Evolutionary conservation across 2,329 filamentous ascomycete species (phyloP).

Genomic region (Colletotrichum noveboracense): DNA sequence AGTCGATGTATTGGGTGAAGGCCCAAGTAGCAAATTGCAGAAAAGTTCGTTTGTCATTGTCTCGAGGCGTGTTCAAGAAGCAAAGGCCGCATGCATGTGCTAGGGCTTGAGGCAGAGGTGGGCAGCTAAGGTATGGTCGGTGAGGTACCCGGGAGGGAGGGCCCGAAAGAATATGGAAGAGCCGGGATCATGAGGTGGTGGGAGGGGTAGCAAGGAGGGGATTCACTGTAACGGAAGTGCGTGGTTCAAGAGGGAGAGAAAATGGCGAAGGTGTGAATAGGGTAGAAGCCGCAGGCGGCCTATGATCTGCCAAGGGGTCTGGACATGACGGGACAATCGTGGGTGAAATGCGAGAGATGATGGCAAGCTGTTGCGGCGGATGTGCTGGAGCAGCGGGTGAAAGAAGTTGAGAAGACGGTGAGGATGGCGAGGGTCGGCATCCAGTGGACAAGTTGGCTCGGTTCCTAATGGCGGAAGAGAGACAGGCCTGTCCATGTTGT

Average conservation of each 20-base stretch:
- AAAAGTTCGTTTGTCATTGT: neutral
- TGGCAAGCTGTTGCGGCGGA: neutral
- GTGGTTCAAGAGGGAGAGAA: neutral
- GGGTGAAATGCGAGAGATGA: conserved; percentile 14
- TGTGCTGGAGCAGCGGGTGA: neutral
- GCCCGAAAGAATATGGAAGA: conserved; percentile 7
- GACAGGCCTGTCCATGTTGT: neutral
- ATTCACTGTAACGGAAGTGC: conserved; percentile 2
- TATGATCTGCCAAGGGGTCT: conserved; percentile 5
- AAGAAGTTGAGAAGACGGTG: neutral
- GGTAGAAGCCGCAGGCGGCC: neutral
- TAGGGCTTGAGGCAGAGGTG: neutral
- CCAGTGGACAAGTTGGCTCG: neutral
- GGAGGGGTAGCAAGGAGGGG: neutral
- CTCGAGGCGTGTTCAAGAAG: neutral
- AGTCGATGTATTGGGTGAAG: neutral
- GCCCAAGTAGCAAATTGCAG: neutral
- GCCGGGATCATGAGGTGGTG: neutral
- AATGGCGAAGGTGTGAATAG: conserved; percentile 6
- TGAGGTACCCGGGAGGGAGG: conserved; percentile 15
- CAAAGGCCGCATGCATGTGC: conserved; percentile 3
- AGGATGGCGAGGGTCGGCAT: neutral
- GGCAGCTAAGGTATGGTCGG: neutral
- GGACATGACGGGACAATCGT: conserved; percentile 5
- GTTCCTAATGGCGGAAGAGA: neutral